Base-by-base conservation (phyloP, 306 rosid genomes). In the Casuarina cunninghamiana region DNA sequence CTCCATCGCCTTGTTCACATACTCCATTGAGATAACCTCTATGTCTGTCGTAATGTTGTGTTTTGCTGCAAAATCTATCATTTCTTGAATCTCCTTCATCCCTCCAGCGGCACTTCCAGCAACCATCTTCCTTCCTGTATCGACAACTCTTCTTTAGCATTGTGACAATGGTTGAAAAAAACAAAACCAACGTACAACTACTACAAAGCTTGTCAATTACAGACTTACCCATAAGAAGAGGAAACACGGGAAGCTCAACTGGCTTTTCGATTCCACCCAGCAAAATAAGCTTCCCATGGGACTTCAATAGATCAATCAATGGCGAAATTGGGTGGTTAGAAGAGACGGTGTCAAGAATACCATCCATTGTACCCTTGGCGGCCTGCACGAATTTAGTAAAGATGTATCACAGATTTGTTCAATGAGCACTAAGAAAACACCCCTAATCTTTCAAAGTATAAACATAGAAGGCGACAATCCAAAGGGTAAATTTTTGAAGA, bases 281-380 rank as follows among this genome's bases (percentile, higher is more conserved):
- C 67, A 87, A 7, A 45, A 87, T 62, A 45, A 84, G 76, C 77
- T 68, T 87, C 26, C 90, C 89, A 32, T 81, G 41, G 11, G 77
- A 53, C 38, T 70, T 84, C 42, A 69, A 26, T 68, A 73, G 65
- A 43, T 73, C 42, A 74, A 70, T 45, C 10, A 77, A 50, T 21
- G 80, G 80, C 1, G 35, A 1, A 0, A 81, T 71, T 3, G 74
- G 68, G 17, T 68, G 82, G 13, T 41, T 58, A 0, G 77, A 71
- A 5, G 75, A 54, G 8, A 61, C 82, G 0, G 73, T 82, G 38
- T 87, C 91, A 1, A 84, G 78, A 32, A 84, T 83, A 37, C 90
- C 90, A 65, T 84, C 90, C 77, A 87, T 10, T 2, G 86, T 84
- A 9, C 79, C 78, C 60, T 2, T 44, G 6, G 58, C 86, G 72